phyloP scores from a whole-genome alignment of 306 rosid species.

The Oemleria cerasiformis region DNA sequence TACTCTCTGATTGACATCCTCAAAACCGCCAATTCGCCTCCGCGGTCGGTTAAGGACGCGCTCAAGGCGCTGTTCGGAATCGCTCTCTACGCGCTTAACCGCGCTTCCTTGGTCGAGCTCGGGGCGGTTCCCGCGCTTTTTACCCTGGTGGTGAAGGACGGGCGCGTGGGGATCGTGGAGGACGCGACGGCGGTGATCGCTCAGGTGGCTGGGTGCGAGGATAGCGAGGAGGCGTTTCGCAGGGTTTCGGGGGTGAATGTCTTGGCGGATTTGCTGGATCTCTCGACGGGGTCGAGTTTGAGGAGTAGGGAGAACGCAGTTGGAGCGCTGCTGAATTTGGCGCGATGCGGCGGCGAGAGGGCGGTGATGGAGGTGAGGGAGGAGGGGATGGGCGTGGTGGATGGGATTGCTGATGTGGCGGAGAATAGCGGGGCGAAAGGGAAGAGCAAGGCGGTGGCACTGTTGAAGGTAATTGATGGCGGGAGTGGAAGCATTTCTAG shows the following conservation, averaged over 20 bases:
- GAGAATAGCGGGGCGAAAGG: constrained; percentile 54
- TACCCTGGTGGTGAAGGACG: constrained; percentile 44
- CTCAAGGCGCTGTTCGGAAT: constrained; percentile 79
- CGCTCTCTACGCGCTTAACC: constrained; percentile 63
- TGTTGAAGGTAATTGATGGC: constrained; percentile 47
- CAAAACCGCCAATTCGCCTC: constrained; percentile 45
- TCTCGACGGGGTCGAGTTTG: constrained; percentile 51
- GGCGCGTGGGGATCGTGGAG: constrained; percentile 69
- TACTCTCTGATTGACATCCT: constrained; percentile 64
- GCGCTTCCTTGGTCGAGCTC: constrained; percentile 50
- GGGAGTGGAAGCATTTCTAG: constrained; percentile 20
- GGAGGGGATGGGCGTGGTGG: constrained; percentile 41
- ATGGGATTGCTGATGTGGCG: constrained; percentile 58
- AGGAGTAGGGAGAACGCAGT: constrained; percentile 80
- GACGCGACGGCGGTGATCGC: constrained; percentile 91
- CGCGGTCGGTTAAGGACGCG: constrained; percentile 75
- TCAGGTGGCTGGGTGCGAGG: constrained; percentile 91
- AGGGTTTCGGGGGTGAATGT: constrained; percentile 52
- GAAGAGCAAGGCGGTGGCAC: constrained; percentile 50
- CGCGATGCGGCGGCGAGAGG: constrained; percentile 50
- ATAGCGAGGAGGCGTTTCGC: constrained; percentile 62
- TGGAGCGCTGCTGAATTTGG: constrained; percentile 67
- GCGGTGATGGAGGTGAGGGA: constrained; percentile 51
- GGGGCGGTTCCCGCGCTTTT: constrained; percentile 67
- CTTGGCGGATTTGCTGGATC: constrained; percentile 61